These are phyloP conservation scores for Casuarina glauca DNA, from an alignment of 306 rosid genomes.

Conservation along the genomic window DNA sequence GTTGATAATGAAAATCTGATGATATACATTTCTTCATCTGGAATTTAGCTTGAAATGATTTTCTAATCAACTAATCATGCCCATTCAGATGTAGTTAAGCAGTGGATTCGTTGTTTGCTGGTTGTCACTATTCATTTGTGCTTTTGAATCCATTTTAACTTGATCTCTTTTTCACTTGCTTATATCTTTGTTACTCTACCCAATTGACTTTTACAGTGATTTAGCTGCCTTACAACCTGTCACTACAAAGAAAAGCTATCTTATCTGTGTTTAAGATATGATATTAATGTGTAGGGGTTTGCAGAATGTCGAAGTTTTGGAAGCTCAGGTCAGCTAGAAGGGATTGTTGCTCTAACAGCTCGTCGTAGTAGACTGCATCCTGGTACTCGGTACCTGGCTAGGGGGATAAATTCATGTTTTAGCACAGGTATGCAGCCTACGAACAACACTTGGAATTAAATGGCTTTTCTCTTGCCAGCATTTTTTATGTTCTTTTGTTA, in stretches of 20 bases:
- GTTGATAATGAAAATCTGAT: neutral
- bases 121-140: neutral
- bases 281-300: slow-evolving; percentile 90
- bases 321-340: slow-evolving; percentile 88
- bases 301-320: slow-evolving; percentile 96
- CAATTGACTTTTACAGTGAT: slow-evolving; percentile 1
- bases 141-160: neutral
- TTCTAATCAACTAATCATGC: too few species aligned
- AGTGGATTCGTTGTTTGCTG: neutral
- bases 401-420: slow-evolving; percentile 95
- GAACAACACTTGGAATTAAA: slow-evolving; percentile 15
- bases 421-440: slow-evolving; percentile 71
- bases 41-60: neutral
- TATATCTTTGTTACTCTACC: neutral
- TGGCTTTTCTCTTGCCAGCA: neutral
- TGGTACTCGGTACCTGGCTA: slow-evolving; percentile 95
- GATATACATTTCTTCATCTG: neutral
- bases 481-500: neutral
- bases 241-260: slow-evolving; percentile 8
- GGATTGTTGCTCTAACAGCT: slow-evolving; percentile 83
- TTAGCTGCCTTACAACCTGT: neutral
- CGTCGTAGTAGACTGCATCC: slow-evolving; percentile 99
- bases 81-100: neutral
- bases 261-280: slow-evolving; percentile 27
- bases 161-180: neutral